These are phyloP conservation scores for Lolium multiflorum DNA, from an alignment of 176 grass and related monocot species.

Conservation along the genomic window DNA sequence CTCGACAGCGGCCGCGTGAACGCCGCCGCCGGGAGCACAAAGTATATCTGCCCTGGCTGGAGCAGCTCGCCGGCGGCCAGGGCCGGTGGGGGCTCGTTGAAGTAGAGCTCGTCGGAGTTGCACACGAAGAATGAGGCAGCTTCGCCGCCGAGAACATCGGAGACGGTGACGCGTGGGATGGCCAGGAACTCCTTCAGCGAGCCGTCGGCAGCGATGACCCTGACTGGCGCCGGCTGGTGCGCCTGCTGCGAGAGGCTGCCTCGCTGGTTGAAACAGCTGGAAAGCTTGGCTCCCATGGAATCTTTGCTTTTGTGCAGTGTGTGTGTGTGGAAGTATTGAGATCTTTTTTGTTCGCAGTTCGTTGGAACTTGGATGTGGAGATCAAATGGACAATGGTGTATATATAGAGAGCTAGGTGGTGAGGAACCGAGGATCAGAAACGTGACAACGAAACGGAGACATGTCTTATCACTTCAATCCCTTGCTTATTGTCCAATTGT, in stretches of 20 bases:
- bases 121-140: slow-evolving; percentile 51
- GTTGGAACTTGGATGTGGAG: slow-evolving; percentile 5
- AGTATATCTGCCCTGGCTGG: slow-evolving; percentile 56
- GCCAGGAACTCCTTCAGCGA: slow-evolving; percentile 56
- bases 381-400: too few relatives aligned
- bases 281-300: slow-evolving; percentile 59
- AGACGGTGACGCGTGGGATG: background rate
- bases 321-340: slow-evolving; percentile 1
- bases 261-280: slow-evolving; percentile 30
- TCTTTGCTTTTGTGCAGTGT: background rate
- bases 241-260: slow-evolving; percentile 12
- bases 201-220: slow-evolving; percentile 56
- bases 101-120: slow-evolving; percentile 72
- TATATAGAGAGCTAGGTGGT: slow-evolving; percentile 22
- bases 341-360: background rate
- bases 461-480: background rate
- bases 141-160: slow-evolving; percentile 24
- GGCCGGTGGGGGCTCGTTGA: slow-evolving; percentile 40
- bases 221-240: slow-evolving; percentile 1
- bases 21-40: slow-evolving; percentile 52
- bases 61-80: slow-evolving; percentile 43
- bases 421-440: background rate
- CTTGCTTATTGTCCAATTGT: background rate
- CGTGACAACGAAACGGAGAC: background rate
- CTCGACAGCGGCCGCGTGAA: slow-evolving; percentile 33